Conservation (phyloP, 495 filamentous ascomycete genomes). For the Penicillium nucicola region DNA sequence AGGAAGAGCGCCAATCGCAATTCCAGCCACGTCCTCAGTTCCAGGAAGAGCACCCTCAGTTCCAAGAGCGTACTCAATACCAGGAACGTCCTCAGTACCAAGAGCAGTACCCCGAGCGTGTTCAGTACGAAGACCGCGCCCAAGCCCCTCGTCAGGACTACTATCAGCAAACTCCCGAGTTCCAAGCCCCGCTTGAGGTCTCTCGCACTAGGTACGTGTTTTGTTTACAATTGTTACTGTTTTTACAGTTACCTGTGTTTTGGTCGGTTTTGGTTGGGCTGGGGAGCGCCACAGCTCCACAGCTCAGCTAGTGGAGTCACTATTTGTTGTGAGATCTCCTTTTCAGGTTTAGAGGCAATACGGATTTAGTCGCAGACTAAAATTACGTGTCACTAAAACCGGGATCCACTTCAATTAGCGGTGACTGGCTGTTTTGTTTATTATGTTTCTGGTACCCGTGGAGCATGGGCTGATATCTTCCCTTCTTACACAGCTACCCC, state of each 20-base stretch:
- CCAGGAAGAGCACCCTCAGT: not conserved
- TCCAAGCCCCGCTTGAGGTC: slow-evolving; percentile 50
- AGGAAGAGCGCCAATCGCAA: slow-evolving; percentile 56
- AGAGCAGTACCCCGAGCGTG: not conserved
- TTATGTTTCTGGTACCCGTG: slow-evolving; percentile 24
- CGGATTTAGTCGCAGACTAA: slow-evolving; percentile 32
- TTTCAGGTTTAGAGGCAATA: slow-evolving; percentile 23
- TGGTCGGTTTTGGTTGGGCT: slow-evolving; percentile 7
- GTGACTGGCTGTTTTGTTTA: slow-evolving; percentile 30
- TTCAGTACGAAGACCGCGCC: too few relatives aligned
- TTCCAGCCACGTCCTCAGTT: not conserved
- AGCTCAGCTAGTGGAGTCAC: slow-evolving; percentile 10
- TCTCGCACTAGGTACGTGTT: slow-evolving; percentile 53
- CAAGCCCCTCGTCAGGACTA: not conserved
- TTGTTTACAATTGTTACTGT: slow-evolving; percentile 5
- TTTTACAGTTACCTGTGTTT: slow-evolving; percentile 8
- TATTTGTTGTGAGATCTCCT: slow-evolving; percentile 24
- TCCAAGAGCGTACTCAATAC: not conserved
- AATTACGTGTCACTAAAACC: slow-evolving; percentile 40
- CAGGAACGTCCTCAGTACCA: not conserved
- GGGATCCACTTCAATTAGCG: slow-evolving; percentile 30
- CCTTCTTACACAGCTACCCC: slow-evolving; percentile 40
- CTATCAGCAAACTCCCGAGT: slow-evolving; percentile 8
- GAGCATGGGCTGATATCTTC: slow-evolving; percentile 20
- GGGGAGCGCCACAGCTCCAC: slow-evolving; percentile 1